phyloP scores from a whole-genome alignment of 2,329 filamentous ascomycete genomes.

The Epichloe sibirici region DNA sequence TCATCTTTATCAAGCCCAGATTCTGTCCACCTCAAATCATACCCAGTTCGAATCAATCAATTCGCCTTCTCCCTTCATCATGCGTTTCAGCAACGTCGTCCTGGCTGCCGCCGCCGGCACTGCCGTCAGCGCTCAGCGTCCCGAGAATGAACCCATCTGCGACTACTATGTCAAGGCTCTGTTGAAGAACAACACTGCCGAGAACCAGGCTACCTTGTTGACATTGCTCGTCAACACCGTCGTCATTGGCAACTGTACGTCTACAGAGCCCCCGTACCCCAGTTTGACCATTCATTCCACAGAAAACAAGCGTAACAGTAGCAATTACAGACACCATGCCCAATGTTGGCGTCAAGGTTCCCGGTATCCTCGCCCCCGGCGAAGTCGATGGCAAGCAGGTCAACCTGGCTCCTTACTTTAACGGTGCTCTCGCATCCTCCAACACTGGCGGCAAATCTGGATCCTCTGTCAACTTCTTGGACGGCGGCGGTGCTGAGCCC shows the following conservation, averaged over 20 bases:
- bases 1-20: no score
- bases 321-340: conserved; percentile 32
- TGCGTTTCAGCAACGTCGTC: conserved; percentile 14
- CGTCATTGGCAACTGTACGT: conserved; percentile 47
- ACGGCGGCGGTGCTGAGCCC: conserved; percentile 43
- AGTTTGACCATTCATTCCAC: no score
- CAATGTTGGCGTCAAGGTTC: conserved; percentile 38
- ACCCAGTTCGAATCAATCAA: neutral
- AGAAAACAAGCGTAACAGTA: no score
- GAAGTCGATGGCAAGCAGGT: conserved; percentile 37
- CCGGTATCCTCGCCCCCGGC: conserved; percentile 44
- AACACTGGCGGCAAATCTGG: conserved; percentile 35
- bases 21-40: neutral
- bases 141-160: conserved; percentile 39
- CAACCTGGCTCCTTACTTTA: conserved; percentile 49
- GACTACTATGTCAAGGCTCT: conserved; percentile 52
- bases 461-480: conserved; percentile 46
- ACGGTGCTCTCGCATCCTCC: conserved; percentile 38
- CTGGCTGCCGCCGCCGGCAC: conserved; percentile 11
- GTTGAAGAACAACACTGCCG: conserved; percentile 44
- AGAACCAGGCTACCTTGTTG: conserved; percentile 43
- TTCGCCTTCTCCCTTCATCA: conserved; percentile 6
- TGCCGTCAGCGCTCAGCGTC: conserved; percentile 29
- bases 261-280: neutral
- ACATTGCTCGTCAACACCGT: conserved; percentile 49